A percentile compares a stretch with the other conserved stretches of the same genome.
These are phyloP conservation scores for Hemileia vastatrix DNA, from an alignment of 1,284 basidiomycete species.

Conservation along the genomic window DNA sequence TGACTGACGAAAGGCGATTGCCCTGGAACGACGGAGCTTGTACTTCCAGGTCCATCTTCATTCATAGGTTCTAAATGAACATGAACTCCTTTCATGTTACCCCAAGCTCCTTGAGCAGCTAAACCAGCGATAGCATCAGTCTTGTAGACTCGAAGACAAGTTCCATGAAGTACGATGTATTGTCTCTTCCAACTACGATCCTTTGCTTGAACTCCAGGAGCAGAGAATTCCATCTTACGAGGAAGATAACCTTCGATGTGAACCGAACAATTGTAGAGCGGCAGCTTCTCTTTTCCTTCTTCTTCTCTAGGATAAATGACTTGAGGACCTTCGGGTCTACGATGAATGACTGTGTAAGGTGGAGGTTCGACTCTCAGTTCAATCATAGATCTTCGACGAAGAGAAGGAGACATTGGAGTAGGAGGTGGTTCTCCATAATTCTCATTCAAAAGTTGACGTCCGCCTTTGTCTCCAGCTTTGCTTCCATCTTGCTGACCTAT, in stretches of 20 bases:
- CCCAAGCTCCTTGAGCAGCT: constrained; percentile 27
- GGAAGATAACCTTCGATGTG: constrained; percentile 43
- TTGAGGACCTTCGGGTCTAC: too few species aligned
- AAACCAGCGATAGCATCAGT: constrained; percentile 22
- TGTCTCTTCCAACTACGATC: constrained; percentile 38
- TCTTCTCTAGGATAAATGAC: constrained; percentile 35
- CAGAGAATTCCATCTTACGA: constrained; percentile 41
- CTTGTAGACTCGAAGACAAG: constrained; percentile 38
- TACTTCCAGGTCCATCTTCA: constrained; percentile 29
- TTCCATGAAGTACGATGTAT: constrained; percentile 44
- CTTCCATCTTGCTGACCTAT: neutral
- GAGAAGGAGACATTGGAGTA: constrained; percentile 26
- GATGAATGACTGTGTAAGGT: constrained; percentile 36
- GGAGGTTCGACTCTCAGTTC: constrained; percentile 37
- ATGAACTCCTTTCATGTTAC: constrained; percentile 36
- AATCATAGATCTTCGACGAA: constrained; percentile 37
- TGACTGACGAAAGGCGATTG: neutral
- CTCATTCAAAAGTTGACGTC: constrained; percentile 22
- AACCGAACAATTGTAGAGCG: constrained; percentile 36
- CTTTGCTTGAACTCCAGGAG: constrained; percentile 37
- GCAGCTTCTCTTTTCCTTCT: constrained; percentile 38
- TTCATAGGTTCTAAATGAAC: constrained; percentile 38
- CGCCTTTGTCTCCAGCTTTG: constrained; percentile 14
- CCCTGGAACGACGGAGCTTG: neutral
- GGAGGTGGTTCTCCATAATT: constrained; percentile 18